Conservation (phyloP, 164 flowering plant species). For the Vitis rupestris region DNA sequence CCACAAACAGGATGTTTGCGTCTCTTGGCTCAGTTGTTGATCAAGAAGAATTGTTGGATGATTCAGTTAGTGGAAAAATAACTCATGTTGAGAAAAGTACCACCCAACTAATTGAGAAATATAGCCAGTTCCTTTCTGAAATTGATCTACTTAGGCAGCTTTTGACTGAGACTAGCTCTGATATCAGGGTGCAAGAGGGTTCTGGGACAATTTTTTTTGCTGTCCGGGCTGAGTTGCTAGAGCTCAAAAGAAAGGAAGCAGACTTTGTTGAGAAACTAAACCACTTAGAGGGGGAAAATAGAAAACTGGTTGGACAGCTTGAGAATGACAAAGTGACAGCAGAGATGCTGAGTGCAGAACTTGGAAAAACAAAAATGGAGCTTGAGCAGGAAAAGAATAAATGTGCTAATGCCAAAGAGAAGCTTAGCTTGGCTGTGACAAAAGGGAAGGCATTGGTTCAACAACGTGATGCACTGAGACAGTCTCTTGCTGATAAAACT, state of each 20-base stretch:
- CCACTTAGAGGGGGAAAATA: conserved; percentile 53
- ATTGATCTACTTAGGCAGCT: conserved; percentile 44
- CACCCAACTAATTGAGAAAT: conserved; percentile 42
- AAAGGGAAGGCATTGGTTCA: conserved; percentile 97
- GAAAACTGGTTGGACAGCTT: conserved; percentile 48
- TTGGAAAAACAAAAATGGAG: conserved; percentile 48
- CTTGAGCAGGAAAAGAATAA: conserved; percentile 78
- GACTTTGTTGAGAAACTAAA: conserved; percentile 40
- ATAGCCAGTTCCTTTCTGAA: conserved; percentile 43
- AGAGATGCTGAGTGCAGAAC: conserved; percentile 42
- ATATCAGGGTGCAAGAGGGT: conserved; percentile 31
- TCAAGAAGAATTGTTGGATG: conserved; percentile 40
- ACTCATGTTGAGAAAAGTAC: conserved; percentile 47
- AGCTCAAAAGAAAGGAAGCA: conserved; percentile 44
- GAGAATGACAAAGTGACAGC: conserved; percentile 34
- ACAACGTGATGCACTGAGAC: conserved; percentile 78
- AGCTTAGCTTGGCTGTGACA: conserved; percentile 92
- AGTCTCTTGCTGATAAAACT: conserved; percentile 65
- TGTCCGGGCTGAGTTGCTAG: conserved; percentile 44
- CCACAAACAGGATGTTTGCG: conserved; percentile 38
- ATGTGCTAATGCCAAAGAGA: conserved; percentile 68
- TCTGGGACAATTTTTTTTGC: conserved; percentile 33
- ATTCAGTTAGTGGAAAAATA: conserved; percentile 41
- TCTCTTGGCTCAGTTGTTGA: conserved; percentile 37
- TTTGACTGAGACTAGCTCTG: conserved; percentile 38